Percentiles rank a stretch among this genome's conserved stretches.
These are phyloP conservation scores for Pseudogymnoascus sp. DNA, from an alignment of 2,329 filamentous ascomycete species.

Conservation along the genomic window DNA sequence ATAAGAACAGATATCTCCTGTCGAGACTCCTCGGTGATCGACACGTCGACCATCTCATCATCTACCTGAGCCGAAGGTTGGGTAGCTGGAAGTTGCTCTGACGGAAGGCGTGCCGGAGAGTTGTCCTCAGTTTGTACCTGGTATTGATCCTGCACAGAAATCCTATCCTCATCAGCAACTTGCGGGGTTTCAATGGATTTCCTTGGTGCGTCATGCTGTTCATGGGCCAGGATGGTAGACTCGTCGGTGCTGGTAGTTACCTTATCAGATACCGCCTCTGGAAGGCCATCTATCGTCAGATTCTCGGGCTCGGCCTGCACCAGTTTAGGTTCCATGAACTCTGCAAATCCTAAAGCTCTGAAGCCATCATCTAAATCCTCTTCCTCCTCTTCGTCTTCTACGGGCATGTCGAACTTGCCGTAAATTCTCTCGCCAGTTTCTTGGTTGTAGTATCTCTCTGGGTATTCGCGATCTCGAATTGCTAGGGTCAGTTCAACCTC, in stretches of 20 bases:
- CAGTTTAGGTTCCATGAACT: conserved; percentile 61
- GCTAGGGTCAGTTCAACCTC: conserved; percentile 57
- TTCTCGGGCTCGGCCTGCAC: conserved; percentile 37
- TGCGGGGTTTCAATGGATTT: conserved; percentile 4
- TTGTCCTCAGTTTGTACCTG: conserved; percentile 14
- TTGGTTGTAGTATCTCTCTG: conserved; percentile 53
- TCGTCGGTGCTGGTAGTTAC: conserved; percentile 9
- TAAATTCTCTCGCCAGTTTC: conserved; percentile 65
- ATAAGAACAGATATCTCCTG: conserved; percentile 38
- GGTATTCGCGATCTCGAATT: conserved; percentile 52
- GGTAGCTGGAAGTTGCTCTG: conserved; percentile 15
- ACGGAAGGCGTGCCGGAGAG: conserved; percentile 7
- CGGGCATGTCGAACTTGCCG: conserved; percentile 67
- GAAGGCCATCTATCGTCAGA: conserved; percentile 19
- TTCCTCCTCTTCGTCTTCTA: conserved; percentile 47
- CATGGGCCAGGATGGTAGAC: conserved; percentile 9
- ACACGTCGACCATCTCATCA: conserved; percentile 22
- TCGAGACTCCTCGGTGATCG: conserved; percentile 20
- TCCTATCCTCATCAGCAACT: conserved; percentile 13
- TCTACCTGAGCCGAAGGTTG: conserved; percentile 21
- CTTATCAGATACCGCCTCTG: conserved; percentile 1
- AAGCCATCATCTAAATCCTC: conserved; percentile 47
- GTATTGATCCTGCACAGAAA: conserved; percentile 9
- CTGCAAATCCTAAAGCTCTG: conserved; percentile 48
- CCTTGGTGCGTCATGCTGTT: conserved; percentile 11